These are phyloP conservation scores for Calonectria henricotiae DNA, from an alignment of 2,329 filamentous ascomycete species.

Conservation along the genomic window DNA sequence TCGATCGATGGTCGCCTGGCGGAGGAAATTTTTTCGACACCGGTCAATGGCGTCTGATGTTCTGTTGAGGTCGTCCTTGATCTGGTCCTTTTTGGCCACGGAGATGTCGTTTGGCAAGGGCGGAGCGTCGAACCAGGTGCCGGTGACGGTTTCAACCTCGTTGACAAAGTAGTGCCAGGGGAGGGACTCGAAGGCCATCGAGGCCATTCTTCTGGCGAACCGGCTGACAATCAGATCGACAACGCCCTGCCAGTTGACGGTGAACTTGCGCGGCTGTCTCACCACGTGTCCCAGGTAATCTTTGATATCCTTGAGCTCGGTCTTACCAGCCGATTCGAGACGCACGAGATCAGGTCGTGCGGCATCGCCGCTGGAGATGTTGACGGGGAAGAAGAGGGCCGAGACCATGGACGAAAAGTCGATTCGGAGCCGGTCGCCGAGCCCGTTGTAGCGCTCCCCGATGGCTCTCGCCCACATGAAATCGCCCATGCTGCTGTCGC, in stretches of 20 bases:
- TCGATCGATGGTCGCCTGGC: constrained; percentile 47
- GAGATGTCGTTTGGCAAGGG: constrained; percentile 47
- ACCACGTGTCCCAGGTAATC: constrained; percentile 65
- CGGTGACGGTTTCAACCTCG: constrained; percentile 60
- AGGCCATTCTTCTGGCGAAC: constrained; percentile 71
- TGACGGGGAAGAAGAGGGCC: constrained; percentile 68
- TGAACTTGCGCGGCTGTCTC: constrained; percentile 51
- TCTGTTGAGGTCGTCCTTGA: constrained; percentile 54
- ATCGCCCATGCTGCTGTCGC: constrained; percentile 50
- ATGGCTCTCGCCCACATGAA: constrained; percentile 63
- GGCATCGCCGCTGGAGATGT: constrained; percentile 63
- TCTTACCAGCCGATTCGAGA: constrained; percentile 50
- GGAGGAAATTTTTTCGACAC: constrained; percentile 67
- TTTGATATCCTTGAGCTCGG: constrained; percentile 58
- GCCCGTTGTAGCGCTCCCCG: constrained; percentile 64
- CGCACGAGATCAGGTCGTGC: constrained; percentile 56
- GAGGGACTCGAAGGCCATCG: constrained; percentile 56
- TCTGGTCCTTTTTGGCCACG: not conserved
- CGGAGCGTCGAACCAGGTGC: constrained; percentile 63
- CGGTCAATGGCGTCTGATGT: constrained; percentile 60
- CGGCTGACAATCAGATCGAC: constrained; percentile 77
- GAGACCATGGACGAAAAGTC: constrained; percentile 70
- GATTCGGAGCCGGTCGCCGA: constrained; percentile 62
- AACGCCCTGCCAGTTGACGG: constrained; percentile 77
- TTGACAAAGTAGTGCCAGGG: constrained; percentile 54